Conservation (phyloP, 2,329 filamentous ascomycete species). For the Stachybotrys elegans region DNA sequence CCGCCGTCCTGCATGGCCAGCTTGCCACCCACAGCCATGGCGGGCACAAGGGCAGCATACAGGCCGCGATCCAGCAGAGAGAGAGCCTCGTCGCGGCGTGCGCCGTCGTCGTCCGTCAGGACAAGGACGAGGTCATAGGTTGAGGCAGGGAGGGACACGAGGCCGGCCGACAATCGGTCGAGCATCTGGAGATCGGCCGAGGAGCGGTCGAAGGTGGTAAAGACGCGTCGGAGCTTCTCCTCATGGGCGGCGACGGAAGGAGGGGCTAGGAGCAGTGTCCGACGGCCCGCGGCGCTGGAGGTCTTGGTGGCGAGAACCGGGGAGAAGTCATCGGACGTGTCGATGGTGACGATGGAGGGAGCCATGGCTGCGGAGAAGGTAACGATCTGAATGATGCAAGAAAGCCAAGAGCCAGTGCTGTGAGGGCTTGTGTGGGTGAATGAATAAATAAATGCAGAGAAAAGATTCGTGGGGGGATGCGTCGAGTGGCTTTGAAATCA, state of each 20-base stretch:
- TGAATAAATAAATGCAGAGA: no score
- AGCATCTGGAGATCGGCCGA: conserved; percentile 95
- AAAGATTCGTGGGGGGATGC: no score
- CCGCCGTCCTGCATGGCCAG: conserved; percentile 68
- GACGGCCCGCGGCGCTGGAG: conserved; percentile 26
- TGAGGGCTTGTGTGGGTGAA: no score
- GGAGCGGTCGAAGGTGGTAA: conserved; percentile 68
- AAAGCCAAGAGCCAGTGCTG: no score
- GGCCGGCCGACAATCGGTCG: conserved; percentile 78
- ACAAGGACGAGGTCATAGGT: conserved; percentile 85
- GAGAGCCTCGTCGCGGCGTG: conserved; percentile 55
- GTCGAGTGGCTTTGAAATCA: not conserved
- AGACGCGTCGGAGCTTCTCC: conserved; percentile 65
- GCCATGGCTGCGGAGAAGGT: no score
- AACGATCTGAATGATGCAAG: no score
- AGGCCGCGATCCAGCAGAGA: conserved; percentile 62
- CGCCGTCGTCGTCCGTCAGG: conserved; percentile 71
- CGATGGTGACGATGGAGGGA: conserved; percentile 49
- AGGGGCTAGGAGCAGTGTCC: conserved; percentile 81
- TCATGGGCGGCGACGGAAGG: conserved; percentile 86
- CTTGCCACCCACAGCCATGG: conserved; percentile 64
- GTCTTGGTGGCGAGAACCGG: conserved; percentile 24
- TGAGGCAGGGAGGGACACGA: conserved; percentile 68
- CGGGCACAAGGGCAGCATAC: conserved; percentile 62
- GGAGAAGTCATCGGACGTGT: conserved; percentile 50